These are phyloP conservation scores for Albizia julibrissin DNA, from an alignment of 306 rosid species.

Conservation along the genomic window DNA sequence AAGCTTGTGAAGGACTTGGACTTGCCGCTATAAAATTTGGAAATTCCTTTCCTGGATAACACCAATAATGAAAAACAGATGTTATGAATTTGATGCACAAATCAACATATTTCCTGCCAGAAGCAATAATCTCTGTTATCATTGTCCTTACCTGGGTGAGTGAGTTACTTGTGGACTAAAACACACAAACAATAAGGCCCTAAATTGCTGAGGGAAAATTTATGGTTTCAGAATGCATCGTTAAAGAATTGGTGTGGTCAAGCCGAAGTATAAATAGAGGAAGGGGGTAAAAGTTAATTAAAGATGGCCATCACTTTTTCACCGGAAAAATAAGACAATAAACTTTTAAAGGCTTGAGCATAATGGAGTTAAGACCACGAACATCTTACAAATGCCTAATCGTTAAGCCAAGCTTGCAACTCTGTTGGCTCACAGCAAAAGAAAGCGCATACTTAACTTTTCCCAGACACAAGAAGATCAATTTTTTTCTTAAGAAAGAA, in stretches of 20 bases:
- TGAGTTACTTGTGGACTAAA: background rate
- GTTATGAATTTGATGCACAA: background rate
- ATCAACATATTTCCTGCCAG: background rate
- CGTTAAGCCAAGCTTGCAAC: background rate
- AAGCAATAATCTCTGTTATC: background rate
- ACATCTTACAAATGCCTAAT: background rate
- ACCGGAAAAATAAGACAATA: background rate
- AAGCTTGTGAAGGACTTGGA: slow-evolving; percentile 91
- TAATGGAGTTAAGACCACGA: background rate
- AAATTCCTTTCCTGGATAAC: slow-evolving; percentile 83
- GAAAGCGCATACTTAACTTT: background rate
- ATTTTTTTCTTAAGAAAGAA: background rate
- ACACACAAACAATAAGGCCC: background rate
- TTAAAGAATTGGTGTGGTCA: background rate
- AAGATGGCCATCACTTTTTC: background rate
- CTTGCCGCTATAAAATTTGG: slow-evolving; percentile 82
- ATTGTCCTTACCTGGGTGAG: background rate
- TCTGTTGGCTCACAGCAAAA: background rate
- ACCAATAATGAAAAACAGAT: background rate
- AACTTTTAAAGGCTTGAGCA: background rate
- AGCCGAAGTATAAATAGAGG: background rate
- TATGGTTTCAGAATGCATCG: background rate
- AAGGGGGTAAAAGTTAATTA: background rate
- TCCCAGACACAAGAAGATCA: background rate
- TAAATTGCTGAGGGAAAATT: background rate